These are phyloP conservation scores for Thuja plicata DNA, from an alignment of 83 land plant genomes.

Conservation along the genomic window DNA sequence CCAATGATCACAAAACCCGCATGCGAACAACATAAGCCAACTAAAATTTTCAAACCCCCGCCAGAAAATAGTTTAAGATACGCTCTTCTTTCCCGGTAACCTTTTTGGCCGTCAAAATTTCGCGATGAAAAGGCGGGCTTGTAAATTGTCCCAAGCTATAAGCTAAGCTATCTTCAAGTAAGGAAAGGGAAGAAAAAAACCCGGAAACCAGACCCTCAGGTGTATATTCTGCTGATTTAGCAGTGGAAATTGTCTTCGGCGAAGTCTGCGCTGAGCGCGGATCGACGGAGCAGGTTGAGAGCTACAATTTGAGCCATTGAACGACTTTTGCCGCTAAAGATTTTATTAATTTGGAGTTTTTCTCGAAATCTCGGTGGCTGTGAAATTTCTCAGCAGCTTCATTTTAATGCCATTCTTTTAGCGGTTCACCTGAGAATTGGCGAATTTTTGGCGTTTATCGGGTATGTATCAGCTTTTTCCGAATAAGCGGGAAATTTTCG, in stretches of 20 bases:
- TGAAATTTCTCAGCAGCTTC: neutral
- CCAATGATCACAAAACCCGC: neutral
- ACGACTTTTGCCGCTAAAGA: neutral
- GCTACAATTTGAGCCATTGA: conserved; percentile 5
- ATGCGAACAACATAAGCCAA: neutral
- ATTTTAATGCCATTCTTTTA: neutral
- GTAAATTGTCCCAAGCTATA: conserved; percentile 7
- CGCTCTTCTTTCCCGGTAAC: neutral
- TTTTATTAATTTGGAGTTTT: neutral
- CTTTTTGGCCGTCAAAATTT: neutral
- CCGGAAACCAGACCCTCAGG: conserved; percentile 10
- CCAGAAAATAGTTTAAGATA: neutral
- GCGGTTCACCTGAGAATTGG: neutral
- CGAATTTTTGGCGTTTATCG: neutral
- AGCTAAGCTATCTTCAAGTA: conserved; percentile 9
- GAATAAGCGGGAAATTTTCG: conserved; percentile 14
- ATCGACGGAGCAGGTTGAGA: conserved; percentile 3
- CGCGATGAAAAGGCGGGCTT: conserved; percentile 5
- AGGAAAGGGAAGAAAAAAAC: neutral
- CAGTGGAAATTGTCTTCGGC: neutral
- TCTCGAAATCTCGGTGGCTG: neutral
- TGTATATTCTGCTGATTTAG: neutral
- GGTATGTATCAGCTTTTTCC: neutral
- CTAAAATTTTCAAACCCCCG: conserved; percentile 1
- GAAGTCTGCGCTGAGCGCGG: neutral